A percentile compares a stretch with the other conserved stretches of the same genome.
Evolutionary conservation across 371 early-diverging fungal genomes (phyloP).

Genomic region (Rhizopus delemar): DNA sequence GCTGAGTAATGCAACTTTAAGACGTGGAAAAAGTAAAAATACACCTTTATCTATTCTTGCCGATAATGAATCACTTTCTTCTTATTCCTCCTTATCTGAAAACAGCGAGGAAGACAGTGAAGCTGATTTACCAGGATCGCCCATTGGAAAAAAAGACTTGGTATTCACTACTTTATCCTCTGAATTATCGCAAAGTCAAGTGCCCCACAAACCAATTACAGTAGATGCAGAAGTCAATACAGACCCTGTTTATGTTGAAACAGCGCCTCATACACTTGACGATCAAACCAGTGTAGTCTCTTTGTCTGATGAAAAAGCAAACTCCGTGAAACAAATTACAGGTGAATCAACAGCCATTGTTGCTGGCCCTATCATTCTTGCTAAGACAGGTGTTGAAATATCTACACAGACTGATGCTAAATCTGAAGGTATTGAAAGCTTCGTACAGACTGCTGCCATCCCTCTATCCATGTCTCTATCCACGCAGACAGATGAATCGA

Average conservation of each 20-base stretch:
- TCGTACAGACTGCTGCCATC: conserved; percentile 7
- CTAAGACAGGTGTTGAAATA: conserved; percentile 1
- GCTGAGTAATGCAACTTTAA: conserved; percentile 1
- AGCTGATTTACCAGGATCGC: conserved; percentile 9
- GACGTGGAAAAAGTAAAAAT: conserved; percentile 6
- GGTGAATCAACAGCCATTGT: conserved; percentile 13
- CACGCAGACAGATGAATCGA: conserved; percentile 9
- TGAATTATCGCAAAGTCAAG: conserved; percentile 32
- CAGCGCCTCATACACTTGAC: conserved; percentile 29
- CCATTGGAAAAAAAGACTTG: neutral
- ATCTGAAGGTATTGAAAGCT: neutral
- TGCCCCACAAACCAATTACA: conserved; percentile 11
- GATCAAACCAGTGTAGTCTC: conserved; percentile 27
- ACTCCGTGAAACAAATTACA: conserved; percentile 7
- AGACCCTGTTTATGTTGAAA: conserved; percentile 10
- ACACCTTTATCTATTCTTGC: conserved; percentile 13
- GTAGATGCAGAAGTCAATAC: conserved; percentile 25
- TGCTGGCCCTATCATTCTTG: neutral
- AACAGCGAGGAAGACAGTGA: conserved; percentile 30
- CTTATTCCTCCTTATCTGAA: conserved; percentile 35
- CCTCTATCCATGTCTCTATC: neutral
- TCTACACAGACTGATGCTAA: conserved; percentile 16
- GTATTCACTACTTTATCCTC: conserved; percentile 31
- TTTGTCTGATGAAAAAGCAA: conserved; percentile 11
- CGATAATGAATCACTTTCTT: conserved; percentile 17